Percentiles rank a stretch among this genome's conserved stretches.
These are phyloP conservation scores for Pythium sp. DNA, from an alignment of 352 stramenopile genomes.

Conservation along the genomic window DNA sequence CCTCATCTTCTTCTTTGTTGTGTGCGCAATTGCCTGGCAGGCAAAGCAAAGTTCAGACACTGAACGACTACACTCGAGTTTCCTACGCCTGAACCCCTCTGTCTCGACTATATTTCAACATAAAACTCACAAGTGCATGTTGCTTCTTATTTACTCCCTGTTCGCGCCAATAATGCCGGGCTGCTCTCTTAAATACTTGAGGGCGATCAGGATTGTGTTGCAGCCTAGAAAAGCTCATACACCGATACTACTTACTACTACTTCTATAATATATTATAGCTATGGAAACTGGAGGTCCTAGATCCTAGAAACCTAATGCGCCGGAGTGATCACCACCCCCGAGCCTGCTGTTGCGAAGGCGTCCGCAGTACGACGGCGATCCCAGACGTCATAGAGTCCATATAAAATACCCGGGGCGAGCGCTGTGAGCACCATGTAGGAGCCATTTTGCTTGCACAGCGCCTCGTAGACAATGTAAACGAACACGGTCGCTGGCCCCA, in stretches of 20 bases:
- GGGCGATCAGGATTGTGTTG: neutral
- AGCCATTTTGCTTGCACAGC: too few relatives aligned
- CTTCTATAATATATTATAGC: too few relatives aligned
- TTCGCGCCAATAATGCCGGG: neutral
- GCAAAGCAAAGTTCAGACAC: neutral
- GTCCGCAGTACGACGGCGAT: neutral
- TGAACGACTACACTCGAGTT: neutral
- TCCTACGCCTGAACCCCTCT: neutral
- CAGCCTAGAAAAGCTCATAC: too few relatives aligned
- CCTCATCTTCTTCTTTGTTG: too few relatives aligned
- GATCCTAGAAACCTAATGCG: too few relatives aligned
- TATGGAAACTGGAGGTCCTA: neutral
- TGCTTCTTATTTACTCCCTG: neutral
- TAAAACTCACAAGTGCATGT: neutral
- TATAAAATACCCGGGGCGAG: neutral
- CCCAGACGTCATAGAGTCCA: conserved; percentile 1
- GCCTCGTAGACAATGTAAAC: conserved; percentile 8
- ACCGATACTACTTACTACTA: too few relatives aligned
- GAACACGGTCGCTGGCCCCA: conserved; percentile 9
- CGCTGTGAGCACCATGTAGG: neutral
- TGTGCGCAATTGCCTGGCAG: neutral
- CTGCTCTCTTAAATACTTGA: neutral
- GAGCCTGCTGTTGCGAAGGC: neutral
- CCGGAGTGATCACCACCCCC: neutral
- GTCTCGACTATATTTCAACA: neutral